Conservation (phyloP, 257 asterid genomes). For the Plantago elongata region DNA sequence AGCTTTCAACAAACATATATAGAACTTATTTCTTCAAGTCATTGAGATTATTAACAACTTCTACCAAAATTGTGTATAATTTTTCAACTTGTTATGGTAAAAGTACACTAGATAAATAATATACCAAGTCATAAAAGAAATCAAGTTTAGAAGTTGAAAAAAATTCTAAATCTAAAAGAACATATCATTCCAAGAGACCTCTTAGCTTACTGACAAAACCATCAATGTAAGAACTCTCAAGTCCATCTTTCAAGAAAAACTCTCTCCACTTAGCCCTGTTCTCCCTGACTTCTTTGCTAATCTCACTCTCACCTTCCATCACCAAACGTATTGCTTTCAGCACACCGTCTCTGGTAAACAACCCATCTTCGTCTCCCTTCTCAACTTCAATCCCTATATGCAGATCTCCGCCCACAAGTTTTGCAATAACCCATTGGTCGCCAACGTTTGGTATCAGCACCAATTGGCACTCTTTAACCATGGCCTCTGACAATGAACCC, state of each 20-base stretch:
- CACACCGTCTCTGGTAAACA: conserved; percentile 32
- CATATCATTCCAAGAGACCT: conserved; percentile 5
- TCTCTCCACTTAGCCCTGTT: conserved; percentile 38
- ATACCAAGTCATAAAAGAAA: no score
- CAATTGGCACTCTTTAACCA: conserved; percentile 33
- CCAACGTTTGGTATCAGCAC: conserved; percentile 34
- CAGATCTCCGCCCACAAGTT: conserved; percentile 30
- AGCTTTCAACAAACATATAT: no score
- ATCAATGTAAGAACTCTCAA: conserved; percentile 41
- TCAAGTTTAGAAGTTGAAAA: no score
- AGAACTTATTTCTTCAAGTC: no score
- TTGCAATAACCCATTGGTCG: conserved; percentile 33
- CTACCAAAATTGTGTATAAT: no score
- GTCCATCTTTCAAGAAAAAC: conserved; percentile 31
- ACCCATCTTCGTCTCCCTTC: conserved; percentile 35
- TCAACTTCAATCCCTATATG: conserved; percentile 34
- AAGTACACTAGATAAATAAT: no score
- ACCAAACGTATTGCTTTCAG: conserved; percentile 25
- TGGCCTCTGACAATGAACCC: conserved; percentile 35
- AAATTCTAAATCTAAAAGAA: no score
- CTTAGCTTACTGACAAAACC: conserved; percentile 24
- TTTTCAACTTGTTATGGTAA: no score
- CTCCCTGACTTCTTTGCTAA: conserved; percentile 25
- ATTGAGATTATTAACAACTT: no score
- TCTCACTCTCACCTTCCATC: conserved; percentile 32